Conservation (phyloP, 139 green algal genomes). For the Coelastrella sp. region DNA sequence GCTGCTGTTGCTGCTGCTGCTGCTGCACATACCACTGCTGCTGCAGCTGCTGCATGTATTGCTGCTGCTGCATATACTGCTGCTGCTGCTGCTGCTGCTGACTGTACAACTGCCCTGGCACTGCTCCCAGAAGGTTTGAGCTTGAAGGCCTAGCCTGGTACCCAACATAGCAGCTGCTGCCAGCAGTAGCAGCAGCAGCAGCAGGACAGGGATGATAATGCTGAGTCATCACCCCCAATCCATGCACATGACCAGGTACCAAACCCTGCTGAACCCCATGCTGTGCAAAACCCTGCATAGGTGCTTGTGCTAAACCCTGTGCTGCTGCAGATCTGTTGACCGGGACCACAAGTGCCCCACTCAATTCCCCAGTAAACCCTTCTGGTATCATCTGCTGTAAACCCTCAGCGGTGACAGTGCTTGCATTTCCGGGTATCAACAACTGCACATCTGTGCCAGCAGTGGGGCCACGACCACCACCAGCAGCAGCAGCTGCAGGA, state of each 20-base stretch:
- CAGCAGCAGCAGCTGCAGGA: not conserved
- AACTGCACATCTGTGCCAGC: too few relatives aligned
- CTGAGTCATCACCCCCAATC: not conserved
- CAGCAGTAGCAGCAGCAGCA: not conserved
- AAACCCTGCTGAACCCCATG: not conserved
- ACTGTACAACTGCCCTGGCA: not conserved
- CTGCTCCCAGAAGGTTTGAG: not conserved
- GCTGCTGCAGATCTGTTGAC: not conserved
- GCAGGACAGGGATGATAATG: not conserved
- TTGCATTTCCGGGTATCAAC: too few relatives aligned
- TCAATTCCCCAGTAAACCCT: too few relatives aligned
- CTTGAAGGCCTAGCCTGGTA: too few relatives aligned
- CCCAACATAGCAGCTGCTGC: too few relatives aligned
- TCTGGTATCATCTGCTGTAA: too few relatives aligned
- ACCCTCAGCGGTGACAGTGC: too few relatives aligned
- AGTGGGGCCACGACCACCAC: too few relatives aligned
- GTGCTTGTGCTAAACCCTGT: not conserved
- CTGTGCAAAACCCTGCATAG: not conserved
- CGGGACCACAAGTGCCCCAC: too few relatives aligned
- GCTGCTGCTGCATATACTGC: not conserved
- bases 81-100: conserved; percentile 8
- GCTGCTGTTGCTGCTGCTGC: conserved; percentile 14
- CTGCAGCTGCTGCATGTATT: not conserved
- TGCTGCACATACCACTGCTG: too few relatives aligned
- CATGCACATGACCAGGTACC: not conserved